A percentile compares a stretch with the other conserved stretches of the same genome.
These are phyloP conservation scores for Gynandropsis gynandra DNA, from an alignment of 345 rosid species.

Conservation along the genomic window DNA sequence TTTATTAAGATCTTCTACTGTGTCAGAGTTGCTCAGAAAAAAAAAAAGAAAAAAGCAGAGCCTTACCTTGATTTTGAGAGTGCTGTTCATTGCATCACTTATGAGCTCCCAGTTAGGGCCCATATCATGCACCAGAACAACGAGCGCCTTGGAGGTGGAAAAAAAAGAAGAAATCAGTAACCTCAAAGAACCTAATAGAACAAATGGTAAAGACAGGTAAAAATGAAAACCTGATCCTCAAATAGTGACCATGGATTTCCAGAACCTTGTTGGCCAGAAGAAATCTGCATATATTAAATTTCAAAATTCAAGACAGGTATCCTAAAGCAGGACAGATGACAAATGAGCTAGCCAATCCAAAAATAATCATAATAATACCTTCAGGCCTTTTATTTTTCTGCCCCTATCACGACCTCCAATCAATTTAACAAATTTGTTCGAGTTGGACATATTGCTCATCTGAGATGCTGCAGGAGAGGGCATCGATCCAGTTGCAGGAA, in stretches of 20 bases:
- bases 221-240: conserved; percentile 83
- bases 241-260: conserved; percentile 90
- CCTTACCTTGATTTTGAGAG: conserved; percentile 81
- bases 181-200: conserved; percentile 21
- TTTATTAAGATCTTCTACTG: conserved; percentile 13
- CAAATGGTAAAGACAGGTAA: conserved; percentile 13
- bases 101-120: conserved; percentile 99
- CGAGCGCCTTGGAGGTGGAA: conserved; percentile 68
- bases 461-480: conserved; percentile 90
- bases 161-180: conserved; percentile 20
- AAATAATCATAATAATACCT: conserved; percentile 43
- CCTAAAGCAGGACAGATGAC: background rate
- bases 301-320: conserved; percentile 11
- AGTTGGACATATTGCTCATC: conserved; percentile 90
- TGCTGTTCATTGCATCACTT: conserved; percentile 89
- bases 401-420: conserved; percentile 66
- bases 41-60: conserved; percentile 9
- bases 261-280: conserved; percentile 68
- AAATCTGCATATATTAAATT: conserved; percentile 42
- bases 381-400: conserved; percentile 65
- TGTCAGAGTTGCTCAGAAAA: conserved; percentile 4
- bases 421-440: conserved; percentile 61
- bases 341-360: conserved; percentile 14
- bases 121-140: conserved; percentile 97
- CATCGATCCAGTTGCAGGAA: conserved; percentile 48